Evolutionary conservation across 768 basidiomycete genomes (phyloP), one percentile per base, ranked within the genome.

Genomic region (Hygrocybe coccinea): DNA sequence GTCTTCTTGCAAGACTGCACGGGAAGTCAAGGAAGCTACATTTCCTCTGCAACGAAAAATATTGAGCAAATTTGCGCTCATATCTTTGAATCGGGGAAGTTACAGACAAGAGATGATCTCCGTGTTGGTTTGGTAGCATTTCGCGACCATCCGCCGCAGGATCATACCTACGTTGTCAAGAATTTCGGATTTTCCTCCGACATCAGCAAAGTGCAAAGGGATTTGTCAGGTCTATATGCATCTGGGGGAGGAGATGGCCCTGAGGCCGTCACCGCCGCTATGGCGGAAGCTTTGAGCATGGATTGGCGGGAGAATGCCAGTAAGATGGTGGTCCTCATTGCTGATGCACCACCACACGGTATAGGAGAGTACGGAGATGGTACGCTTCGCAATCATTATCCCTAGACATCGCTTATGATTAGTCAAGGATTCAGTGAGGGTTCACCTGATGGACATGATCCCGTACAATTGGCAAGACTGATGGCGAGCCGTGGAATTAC

Each of bases 351-450:
- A 36, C 93, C 95, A 14, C 95, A 98, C 73, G 95, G 95, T 2
- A 91, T 97, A 65, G 95, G 95, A 56, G 95, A 97, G 69, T 92
- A 92, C 60, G 95, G 95, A 15, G 95, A 97, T 73, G 94, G 93
- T 92, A 22, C 62, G 62, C 79, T 69, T 35, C 52, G 47, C 44
- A 29, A 22, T 55, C 29, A 56, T 56, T 58, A 47, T 62, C 37
- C 57, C 58, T 59, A 37, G 45, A 55, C 38, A 12, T 58, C 24
- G 44, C 56, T 60, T 38, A 64, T 35, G 50, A 38, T 59, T 59
- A 48, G 19, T 46, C 37, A 60, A 95, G 92, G 93, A 14, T 94
- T 95, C 64, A 90, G 93, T 62, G 86, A 90, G 56, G 95, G 95
- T 29, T 95, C 92, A 55, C 95, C 95, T 19, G 93, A 97, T 76